Evolutionary conservation across 305 asterid species (phyloP).

Genomic region (Vinca major): DNA sequence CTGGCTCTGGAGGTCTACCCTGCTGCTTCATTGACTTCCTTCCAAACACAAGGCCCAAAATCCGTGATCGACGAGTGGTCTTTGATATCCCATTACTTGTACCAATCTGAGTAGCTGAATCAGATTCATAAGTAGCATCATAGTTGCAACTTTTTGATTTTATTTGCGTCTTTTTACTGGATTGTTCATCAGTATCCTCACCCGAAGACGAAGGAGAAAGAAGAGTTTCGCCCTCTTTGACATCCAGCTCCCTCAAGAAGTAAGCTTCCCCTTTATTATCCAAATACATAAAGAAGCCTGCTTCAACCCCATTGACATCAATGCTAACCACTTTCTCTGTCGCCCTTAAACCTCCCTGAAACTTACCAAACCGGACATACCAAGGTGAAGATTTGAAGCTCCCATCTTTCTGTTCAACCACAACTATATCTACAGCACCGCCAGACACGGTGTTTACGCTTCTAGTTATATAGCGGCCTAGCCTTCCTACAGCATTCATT

Average conservation of each 20-base stretch:
- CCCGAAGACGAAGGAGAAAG: constrained; percentile 53
- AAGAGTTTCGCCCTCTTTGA: constrained; percentile 29
- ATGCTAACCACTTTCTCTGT: constrained; percentile 75
- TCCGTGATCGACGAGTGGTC: constrained; percentile 44
- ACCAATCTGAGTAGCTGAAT: constrained; percentile 21
- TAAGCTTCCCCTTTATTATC: constrained; percentile 80
- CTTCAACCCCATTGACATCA: constrained; percentile 65
- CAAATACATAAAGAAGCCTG: constrained; percentile 68
- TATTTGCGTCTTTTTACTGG: constrained; percentile 20
- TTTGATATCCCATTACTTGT: constrained; percentile 28
- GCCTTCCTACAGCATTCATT: constrained; percentile 83
- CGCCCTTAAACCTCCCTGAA: constrained; percentile 80
- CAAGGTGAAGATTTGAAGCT: constrained; percentile 90
- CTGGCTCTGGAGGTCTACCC: constrained; percentile 22
- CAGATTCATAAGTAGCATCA: constrained; percentile 27
- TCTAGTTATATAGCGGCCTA: constrained; percentile 70
- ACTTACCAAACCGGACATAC: constrained; percentile 94
- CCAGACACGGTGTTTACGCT: constrained; percentile 73
- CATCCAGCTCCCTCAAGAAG: constrained; percentile 61
- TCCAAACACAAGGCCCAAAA: constrained; percentile 61
- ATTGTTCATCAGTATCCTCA: constrained; percentile 49
- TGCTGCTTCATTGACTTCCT: constrained; percentile 32
- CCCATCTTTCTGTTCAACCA: constrained; percentile 87
- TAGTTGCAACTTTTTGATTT: constrained; percentile 40
- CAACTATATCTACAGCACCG: constrained; percentile 92